Evolutionary conservation across 192 early-diverging fungal species (phyloP).

Genomic region (Rhizoclosmatium sp.): DNA sequence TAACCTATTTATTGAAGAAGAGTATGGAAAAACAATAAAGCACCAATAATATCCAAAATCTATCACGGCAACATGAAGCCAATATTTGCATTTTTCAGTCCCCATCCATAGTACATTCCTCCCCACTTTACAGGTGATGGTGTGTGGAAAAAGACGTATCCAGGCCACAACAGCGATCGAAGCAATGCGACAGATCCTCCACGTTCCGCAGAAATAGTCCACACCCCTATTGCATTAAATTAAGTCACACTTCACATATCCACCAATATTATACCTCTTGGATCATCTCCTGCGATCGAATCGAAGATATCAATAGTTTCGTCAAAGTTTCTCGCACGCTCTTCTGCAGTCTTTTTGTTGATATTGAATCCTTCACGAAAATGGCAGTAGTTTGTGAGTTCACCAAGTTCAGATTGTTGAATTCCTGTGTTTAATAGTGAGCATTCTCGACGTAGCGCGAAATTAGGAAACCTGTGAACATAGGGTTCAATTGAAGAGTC

Average conservation of each 20-base stretch:
- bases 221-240: slow-evolving; percentile 47
- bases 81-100: slow-evolving; percentile 58
- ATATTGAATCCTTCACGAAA: slow-evolving; percentile 65
- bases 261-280: slow-evolving; percentile 47
- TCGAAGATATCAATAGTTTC: slow-evolving; percentile 66
- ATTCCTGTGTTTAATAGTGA: slow-evolving; percentile 41
- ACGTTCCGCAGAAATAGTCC: slow-evolving; percentile 58
- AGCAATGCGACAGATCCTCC: slow-evolving; percentile 54
- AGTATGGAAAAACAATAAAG: background rate
- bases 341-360: slow-evolving; percentile 51
- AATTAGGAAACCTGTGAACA: slow-evolving; percentile 51
- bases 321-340: slow-evolving; percentile 57
- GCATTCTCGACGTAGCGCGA: slow-evolving; percentile 4
- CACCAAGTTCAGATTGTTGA: slow-evolving; percentile 46
- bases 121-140: slow-evolving; percentile 53
- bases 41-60: background rate
- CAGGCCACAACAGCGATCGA: slow-evolving; percentile 64
- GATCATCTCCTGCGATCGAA: slow-evolving; percentile 53
- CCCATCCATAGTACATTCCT: slow-evolving; percentile 60
- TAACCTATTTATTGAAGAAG: slow-evolving; percentile 4
- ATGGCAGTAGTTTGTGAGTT: slow-evolving; percentile 59
- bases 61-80: slow-evolving; percentile 61
- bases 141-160: slow-evolving; percentile 62
- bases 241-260: background rate
- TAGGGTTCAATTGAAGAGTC: slow-evolving; percentile 49